Evolutionary conservation across 2,329 filamentous ascomycete genomes (phyloP), one percentile per base, ranked within the genome.

Genomic region (Camptophora hylomeconis): DNA sequence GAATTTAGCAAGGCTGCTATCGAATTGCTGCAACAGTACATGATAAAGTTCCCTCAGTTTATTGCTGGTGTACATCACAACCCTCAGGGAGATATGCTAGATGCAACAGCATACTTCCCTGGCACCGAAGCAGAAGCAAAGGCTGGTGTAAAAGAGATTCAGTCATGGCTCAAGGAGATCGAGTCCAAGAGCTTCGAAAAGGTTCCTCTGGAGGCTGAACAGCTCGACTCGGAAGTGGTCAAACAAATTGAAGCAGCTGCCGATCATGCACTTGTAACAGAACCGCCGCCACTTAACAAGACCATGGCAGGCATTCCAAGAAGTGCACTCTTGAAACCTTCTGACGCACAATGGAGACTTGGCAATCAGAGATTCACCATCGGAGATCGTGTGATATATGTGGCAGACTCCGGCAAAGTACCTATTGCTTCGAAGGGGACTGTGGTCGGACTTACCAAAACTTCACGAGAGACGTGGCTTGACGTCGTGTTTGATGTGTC

Each of bases 171-270:
- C 28, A 98, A 95, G 61, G 75, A 75, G 22, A 72, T 92, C 25
- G 81, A 94, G 52, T 80, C 81, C 1, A 92, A 83, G 66, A 80
- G 77, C 42, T 92, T 98, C 43, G 87, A 95, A 54, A 77, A 77
- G 40, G 89, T 98, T n/a, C 87, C 89, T 13, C 69, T 98, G 9
- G 89, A 98, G 46, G 89, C 89, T 1, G 82, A 94, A 51, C 92
- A 98, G 52, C 74, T 98, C 4, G 89, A 98, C 53, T 93, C 84
- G 0, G 79, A 84, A 35, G 72, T 84, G 9, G 89, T 95, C 38
- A 77, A 75, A 61, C 58, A 72, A 30, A 78, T 98, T 33, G 84
- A 93, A 44, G 56, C 65, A 31, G 75, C 76, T 22, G 80, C 83
- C 2, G 82, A 94, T 44, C 54, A 65, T 30, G 56, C 71, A 16